Evolutionary conservation across 345 rosid species (phyloP).

Genomic region (Geranium rotundifolium): DNA sequence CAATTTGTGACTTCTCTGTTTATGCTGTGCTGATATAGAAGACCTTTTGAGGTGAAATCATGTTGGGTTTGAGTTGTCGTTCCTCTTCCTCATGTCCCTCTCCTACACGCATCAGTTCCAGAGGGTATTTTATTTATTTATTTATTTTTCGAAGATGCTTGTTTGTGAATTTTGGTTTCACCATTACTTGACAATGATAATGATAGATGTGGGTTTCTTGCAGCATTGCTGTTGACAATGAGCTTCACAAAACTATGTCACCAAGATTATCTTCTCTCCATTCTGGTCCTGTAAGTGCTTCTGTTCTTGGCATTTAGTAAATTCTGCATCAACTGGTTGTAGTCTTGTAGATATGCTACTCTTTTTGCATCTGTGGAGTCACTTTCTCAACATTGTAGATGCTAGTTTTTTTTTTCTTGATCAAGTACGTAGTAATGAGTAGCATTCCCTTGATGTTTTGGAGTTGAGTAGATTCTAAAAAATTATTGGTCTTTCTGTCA

Average conservation of each 20-base stretch:
- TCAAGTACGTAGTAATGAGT: no score
- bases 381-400: no score
- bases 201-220: not conserved
- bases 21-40: not conserved
- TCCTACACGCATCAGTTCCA: conserved; percentile 20
- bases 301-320: not conserved
- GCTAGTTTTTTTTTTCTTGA: no score
- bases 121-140: conserved; percentile 15
- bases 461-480: no score
- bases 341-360: not conserved
- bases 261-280: not conserved
- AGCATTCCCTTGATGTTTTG: no score
- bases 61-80: conserved; percentile 36
- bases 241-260: not conserved
- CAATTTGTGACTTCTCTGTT: no score
- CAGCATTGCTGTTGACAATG: not conserved
- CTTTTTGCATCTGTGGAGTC: not conserved
- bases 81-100: conserved; percentile 35
- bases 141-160: no score
- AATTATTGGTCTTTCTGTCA: not conserved
- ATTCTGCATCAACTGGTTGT: not conserved
- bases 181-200: not conserved
- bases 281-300: not conserved
- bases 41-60: conserved; percentile 5
- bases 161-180: not conserved